Evolutionary conservation across 257 asterid genomes (phyloP), one percentile per base, ranked within the genome.

Genomic region (Gentiana dahurica): DNA sequence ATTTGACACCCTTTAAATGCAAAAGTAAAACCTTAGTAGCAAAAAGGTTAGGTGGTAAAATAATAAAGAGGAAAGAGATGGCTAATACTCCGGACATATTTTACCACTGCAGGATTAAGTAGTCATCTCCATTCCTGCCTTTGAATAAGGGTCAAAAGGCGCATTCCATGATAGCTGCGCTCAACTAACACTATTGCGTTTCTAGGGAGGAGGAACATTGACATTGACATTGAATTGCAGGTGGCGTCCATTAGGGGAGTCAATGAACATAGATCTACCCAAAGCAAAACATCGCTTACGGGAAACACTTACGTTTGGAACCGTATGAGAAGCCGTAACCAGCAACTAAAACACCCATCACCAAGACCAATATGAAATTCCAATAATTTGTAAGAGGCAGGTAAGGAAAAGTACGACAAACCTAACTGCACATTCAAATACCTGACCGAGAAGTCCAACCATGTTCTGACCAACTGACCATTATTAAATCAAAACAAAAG

Each of bases 1-100:
- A 74, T 80, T 92, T 80, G 82, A 78, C 72, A 76, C 81, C 87
- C 94, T 85, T 78, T 78, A 61, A 79, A 79, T 81, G 78, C 86
- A 84, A 73, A 82, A 81, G 71, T 73, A 73, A 77, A 75, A 74
- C 51, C 75, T 79, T 75, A 90, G 89, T 75, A 81, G 73, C 83
- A 89, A 69, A 69, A 77, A 76, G 46, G 46, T 5, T 7, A 41
- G 46, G 46, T 10, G 46, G 9, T 41, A 41, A 66, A 72, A 79
- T 72, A 64, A 72, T 74, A 77, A 86, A 65, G 69, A 66, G 65
- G 67, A 74, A 82, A 41, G 46, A 41, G 77, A 76, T 74, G 77
- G 38, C 82, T 70, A 68, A 67, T 77, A 85, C 94, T 81, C 84
- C 86, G 77, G 35, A 71, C 64, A 69, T 12, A 50, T 71, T 81